Evolutionary conservation across 1,284 basidiomycete species (phyloP).

Genomic region (Veloporphyrellus conicus): DNA sequence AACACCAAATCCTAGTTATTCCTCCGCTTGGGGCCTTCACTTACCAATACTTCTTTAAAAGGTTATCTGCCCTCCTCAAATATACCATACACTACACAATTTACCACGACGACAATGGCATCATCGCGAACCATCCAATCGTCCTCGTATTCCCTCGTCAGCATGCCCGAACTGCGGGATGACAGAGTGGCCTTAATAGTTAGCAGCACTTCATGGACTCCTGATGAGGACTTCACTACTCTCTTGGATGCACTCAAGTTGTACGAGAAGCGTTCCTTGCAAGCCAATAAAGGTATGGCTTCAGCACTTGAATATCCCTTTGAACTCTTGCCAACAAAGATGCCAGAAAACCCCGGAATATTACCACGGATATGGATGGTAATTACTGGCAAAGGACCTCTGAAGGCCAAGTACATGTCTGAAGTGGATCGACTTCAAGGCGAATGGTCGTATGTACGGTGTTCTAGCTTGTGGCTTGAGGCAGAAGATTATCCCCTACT

Average conservation of each 20-base stretch:
- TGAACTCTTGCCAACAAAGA: neutral
- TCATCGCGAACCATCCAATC: slow-evolving; percentile 9
- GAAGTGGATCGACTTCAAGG: slow-evolving; percentile 55
- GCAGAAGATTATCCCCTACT: slow-evolving; percentile 83
- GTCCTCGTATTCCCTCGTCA: slow-evolving; percentile 36
- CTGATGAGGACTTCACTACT: slow-evolving; percentile 92
- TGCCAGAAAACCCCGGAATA: slow-evolving; percentile 24
- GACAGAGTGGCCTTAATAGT: slow-evolving; percentile 86
- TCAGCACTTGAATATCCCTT: neutral
- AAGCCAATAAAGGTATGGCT: slow-evolving; percentile 26
- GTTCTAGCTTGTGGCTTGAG: slow-evolving; percentile 83
- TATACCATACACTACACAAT: slow-evolving; percentile 59
- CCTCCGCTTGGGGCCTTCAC: slow-evolving; percentile 42
- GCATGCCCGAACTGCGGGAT: slow-evolving; percentile 46
- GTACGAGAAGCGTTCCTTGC: slow-evolving; percentile 64
- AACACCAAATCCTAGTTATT: slow-evolving; percentile 46
- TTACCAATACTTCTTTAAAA: slow-evolving; percentile 32
- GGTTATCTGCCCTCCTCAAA: slow-evolving; percentile 42
- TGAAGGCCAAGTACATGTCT: slow-evolving; percentile 70
- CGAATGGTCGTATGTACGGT: slow-evolving; percentile 78
- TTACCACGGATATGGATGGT: slow-evolving; percentile 79
- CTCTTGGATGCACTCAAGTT: slow-evolving; percentile 67
- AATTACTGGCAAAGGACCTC: slow-evolving; percentile 90
- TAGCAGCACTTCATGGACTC: slow-evolving; percentile 95
- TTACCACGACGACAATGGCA: slow-evolving; percentile 43